A percentile compares a stretch with the other conserved stretches of the same genome.
These are phyloP conservation scores for Elasticomyces elasticus DNA, from an alignment of 495 filamentous ascomycete genomes.

Conservation along the genomic window DNA sequence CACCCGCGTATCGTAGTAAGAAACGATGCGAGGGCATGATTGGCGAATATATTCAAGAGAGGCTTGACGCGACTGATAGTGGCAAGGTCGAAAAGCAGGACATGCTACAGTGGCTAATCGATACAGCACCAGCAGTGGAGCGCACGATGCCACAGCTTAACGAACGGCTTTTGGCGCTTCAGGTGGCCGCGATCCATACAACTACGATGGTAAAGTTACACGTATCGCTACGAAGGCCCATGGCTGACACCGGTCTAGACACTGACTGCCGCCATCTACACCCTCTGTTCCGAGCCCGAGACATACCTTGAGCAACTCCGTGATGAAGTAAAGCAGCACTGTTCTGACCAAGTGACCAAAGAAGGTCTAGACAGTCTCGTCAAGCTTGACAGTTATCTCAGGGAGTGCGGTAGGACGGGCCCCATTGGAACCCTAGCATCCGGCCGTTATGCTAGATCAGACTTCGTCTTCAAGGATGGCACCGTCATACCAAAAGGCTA, in stretches of 20 bases:
- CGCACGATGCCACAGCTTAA: background rate
- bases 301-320: background rate
- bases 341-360: background rate
- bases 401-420: background rate
- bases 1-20: constrained; percentile 2
- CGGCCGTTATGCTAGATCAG: background rate
- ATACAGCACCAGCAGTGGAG: background rate
- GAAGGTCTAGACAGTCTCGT: background rate
- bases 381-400: background rate
- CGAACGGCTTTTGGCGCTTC: background rate
- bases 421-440: background rate
- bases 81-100: background rate
- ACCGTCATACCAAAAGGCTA: background rate
- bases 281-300: background rate
- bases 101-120: background rate
- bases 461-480: background rate
- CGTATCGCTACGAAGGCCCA: background rate
- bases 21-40: background rate
- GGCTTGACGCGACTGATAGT: background rate
- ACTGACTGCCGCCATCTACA: background rate
- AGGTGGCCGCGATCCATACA: constrained; percentile 1
- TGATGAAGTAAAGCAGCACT: background rate
- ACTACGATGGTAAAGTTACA: background rate
- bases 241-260: background rate
- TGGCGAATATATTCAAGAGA: background rate